Percentiles rank a stretch among this genome's conserved stretches.
These are phyloP conservation scores for Sarocladium oryzae DNA, from an alignment of 2,329 filamentous ascomycete species.

Conservation along the genomic window DNA sequence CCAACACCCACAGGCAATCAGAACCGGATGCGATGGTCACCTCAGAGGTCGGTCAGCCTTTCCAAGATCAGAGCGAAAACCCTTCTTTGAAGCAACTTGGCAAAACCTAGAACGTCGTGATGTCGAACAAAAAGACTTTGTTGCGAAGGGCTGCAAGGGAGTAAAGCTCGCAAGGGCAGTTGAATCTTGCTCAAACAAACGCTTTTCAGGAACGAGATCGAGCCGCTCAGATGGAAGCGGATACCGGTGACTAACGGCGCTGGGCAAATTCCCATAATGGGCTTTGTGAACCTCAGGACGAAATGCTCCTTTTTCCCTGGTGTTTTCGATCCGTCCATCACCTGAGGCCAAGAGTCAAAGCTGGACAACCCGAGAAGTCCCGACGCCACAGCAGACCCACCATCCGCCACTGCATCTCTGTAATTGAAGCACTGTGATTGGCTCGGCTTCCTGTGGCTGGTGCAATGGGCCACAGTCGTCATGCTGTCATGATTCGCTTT, in stretches of 20 bases:
- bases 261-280: neutral
- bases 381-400: conserved; percentile 18
- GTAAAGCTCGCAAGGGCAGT: too few species aligned
- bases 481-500: conserved; percentile 32
- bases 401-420: conserved; percentile 17
- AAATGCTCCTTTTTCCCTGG: neutral
- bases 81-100: too few species aligned
- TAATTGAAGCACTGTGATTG: conserved; percentile 33
- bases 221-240: too few species aligned
- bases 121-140: too few species aligned
- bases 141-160: too few species aligned
- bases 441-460: conserved; percentile 19
- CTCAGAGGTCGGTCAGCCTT: too few species aligned
- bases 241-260: neutral
- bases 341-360: neutral
- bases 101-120: too few species aligned
- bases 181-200: neutral
- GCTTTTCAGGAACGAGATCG: neutral
- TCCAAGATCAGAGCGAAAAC: too few species aligned
- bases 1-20: too few species aligned
- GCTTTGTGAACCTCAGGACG: conserved; percentile 1
- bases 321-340: neutral
- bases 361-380: conserved; percentile 27
- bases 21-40: too few species aligned
- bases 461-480: conserved; percentile 14